Percentiles rank a stretch among this genome's conserved stretches.
Evolutionary conservation across 2,329 filamentous ascomycete species (phyloP).

Genomic region (Pseudogymnoascus sp.): DNA sequence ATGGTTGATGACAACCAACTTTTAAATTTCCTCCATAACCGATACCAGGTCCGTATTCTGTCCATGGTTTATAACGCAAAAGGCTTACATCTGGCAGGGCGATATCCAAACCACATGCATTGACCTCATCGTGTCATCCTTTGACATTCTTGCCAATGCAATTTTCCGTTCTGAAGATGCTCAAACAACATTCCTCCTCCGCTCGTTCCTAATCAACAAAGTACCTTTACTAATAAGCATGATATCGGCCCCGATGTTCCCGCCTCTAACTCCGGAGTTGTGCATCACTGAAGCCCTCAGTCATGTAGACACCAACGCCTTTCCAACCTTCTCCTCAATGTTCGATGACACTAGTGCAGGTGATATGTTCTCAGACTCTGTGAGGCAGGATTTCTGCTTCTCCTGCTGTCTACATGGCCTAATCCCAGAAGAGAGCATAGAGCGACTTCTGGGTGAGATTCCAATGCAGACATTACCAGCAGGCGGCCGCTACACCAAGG

Average conservation of each 20-base stretch:
- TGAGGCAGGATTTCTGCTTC: conserved; percentile 77
- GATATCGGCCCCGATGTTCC: conserved; percentile 49
- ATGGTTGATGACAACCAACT: conserved; percentile 74
- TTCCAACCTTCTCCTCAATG: conserved; percentile 57
- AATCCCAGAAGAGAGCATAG: conserved; percentile 70
- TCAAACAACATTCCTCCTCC: conserved; percentile 61
- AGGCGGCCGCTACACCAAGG: conserved; percentile 67
- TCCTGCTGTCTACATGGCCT: conserved; percentile 82
- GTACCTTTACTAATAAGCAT: conserved; percentile 54
- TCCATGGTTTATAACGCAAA: not conserved
- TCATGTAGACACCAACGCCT: conserved; percentile 53
- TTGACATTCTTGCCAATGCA: conserved; percentile 82
- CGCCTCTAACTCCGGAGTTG: conserved; percentile 52
- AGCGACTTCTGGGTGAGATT: conserved; percentile 74
- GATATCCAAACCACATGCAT: conserved; percentile 70
- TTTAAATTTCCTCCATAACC: conserved; percentile 72
- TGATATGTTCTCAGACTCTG: conserved; percentile 55
- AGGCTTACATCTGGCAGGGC: conserved; percentile 43
- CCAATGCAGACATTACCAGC: conserved; percentile 72
- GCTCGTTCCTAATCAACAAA: conserved; percentile 78
- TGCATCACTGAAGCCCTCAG: conserved; percentile 60
- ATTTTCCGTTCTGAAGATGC: conserved; percentile 62
- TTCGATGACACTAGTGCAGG: conserved; percentile 49
- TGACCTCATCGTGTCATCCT: conserved; percentile 79
- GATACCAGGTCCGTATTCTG: conserved; percentile 61